Evolutionary conservation across 192 early-diverging fungal genomes (phyloP).

Genomic region (Backusella macrospora): DNA sequence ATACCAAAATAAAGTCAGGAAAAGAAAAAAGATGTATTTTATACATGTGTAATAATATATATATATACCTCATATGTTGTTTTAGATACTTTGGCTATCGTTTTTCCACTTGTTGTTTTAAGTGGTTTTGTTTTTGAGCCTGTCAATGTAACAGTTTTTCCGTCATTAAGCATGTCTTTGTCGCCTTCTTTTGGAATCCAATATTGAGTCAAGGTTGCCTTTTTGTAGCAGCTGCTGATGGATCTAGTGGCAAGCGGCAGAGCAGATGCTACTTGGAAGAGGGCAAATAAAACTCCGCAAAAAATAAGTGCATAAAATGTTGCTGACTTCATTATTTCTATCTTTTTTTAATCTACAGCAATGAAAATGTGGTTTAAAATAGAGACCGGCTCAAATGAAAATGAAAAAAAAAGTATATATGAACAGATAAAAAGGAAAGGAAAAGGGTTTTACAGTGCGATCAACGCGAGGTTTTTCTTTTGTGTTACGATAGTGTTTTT

Average conservation of each 20-base stretch:
- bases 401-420: background rate
- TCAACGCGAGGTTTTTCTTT: background rate
- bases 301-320: slow-evolving; percentile 9
- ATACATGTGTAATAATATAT: background rate
- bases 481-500: background rate
- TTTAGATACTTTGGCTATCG: slow-evolving; percentile 38
- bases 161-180: slow-evolving; percentile 44
- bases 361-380: background rate
- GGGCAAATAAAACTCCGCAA: background rate
- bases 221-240: slow-evolving; percentile 10
- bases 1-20: background rate
- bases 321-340: slow-evolving; percentile 9
- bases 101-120: slow-evolving; percentile 29
- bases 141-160: slow-evolving; percentile 25
- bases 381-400: background rate
- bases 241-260: background rate
- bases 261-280: background rate
- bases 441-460: background rate
- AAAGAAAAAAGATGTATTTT: background rate
- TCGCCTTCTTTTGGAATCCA: slow-evolving; percentile 47
- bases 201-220: slow-evolving; percentile 37
- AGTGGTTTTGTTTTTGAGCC: slow-evolving; percentile 27
- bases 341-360: background rate
- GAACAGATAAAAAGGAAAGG: background rate
- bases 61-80: slow-evolving; percentile 26